Conservation (phyloP, 108 stramenopile species). For the Conticribra guillardii region DNA sequence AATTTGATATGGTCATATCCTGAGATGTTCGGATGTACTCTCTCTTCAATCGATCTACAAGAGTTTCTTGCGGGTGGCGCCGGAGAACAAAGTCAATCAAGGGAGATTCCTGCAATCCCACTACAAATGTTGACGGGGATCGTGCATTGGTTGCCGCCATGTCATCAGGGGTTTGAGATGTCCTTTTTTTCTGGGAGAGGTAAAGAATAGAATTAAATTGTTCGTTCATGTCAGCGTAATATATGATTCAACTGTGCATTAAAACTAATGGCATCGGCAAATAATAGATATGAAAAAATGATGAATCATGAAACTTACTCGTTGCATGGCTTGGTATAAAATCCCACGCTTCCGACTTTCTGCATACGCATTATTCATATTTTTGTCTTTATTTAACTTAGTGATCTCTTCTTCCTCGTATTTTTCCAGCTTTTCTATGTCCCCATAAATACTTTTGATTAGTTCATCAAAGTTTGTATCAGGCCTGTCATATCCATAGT, state of each 20-base stretch:
- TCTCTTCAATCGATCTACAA: slow-evolving; percentile 46
- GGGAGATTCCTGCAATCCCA: slow-evolving; percentile 42
- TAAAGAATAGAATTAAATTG: slow-evolving; percentile 5
- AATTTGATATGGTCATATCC: slow-evolving; percentile 39
- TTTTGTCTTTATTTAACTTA: slow-evolving; percentile 33
- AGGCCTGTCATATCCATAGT: slow-evolving; percentile 8
- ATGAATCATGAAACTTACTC: slow-evolving; percentile 7
- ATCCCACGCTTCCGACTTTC: slow-evolving; percentile 42
- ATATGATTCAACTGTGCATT: background rate
- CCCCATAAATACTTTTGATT: slow-evolving; percentile 58
- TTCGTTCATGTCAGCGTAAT: background rate
- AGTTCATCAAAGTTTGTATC: slow-evolving; percentile 61
- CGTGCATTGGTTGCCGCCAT: slow-evolving; percentile 4
- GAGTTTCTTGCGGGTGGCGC: slow-evolving; percentile 53
- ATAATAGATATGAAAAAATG: background rate
- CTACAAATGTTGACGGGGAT: slow-evolving; percentile 7
- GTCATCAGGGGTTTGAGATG: background rate
- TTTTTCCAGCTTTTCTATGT: slow-evolving; percentile 47
- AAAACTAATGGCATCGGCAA: background rate
- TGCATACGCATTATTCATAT: slow-evolving; percentile 42
- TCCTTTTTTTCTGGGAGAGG: slow-evolving; percentile 16
- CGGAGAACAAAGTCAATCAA: slow-evolving; percentile 51
- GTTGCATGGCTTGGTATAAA: slow-evolving; percentile 35
- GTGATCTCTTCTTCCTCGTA: slow-evolving; percentile 44
- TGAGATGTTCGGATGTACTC: slow-evolving; percentile 50